Evolutionary conservation across 768 basidiomycete genomes (phyloP).

Genomic region (Suillus luteus): DNA sequence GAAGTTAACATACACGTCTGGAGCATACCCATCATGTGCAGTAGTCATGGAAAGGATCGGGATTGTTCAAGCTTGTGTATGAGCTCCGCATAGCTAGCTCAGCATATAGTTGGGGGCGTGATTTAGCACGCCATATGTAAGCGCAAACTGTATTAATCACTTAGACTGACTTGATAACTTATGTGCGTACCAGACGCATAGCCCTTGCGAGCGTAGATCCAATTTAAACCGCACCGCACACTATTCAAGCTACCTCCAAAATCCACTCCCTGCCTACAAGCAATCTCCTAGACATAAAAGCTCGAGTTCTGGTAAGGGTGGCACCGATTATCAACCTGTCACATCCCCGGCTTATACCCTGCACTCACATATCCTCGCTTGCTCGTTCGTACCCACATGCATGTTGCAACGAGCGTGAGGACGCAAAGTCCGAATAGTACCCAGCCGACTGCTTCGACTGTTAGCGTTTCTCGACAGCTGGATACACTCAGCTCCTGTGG

Average conservation of each 20-base stretch:
- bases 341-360: conserved; percentile 38
- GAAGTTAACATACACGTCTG: not conserved
- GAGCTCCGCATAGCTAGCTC: not conserved
- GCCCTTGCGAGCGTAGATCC: not conserved
- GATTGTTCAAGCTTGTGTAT: not conserved
- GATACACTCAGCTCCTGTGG: conserved; percentile 23
- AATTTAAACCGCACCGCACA: not conserved
- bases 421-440: conserved; percentile 67
- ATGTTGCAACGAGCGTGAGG: conserved; percentile 56
- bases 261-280: not conserved
- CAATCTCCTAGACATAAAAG: conserved; percentile 31
- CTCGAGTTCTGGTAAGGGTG: conserved; percentile 33
- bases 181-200: conserved; percentile 2
- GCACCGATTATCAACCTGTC: conserved; percentile 22
- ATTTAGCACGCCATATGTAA: not conserved
- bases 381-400: conserved; percentile 49
- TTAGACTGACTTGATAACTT: not conserved
- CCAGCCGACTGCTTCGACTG: conserved; percentile 77
- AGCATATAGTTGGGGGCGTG: not conserved
- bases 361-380: conserved; percentile 42
- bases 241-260: conserved; percentile 2
- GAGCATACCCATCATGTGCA: not conserved
- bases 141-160: not conserved
- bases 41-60: not conserved
- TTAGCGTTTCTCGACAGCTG: conserved; percentile 72